These are phyloP conservation scores for Terana coerulea DNA, from an alignment of 768 basidiomycete species.

Conservation along the genomic window DNA sequence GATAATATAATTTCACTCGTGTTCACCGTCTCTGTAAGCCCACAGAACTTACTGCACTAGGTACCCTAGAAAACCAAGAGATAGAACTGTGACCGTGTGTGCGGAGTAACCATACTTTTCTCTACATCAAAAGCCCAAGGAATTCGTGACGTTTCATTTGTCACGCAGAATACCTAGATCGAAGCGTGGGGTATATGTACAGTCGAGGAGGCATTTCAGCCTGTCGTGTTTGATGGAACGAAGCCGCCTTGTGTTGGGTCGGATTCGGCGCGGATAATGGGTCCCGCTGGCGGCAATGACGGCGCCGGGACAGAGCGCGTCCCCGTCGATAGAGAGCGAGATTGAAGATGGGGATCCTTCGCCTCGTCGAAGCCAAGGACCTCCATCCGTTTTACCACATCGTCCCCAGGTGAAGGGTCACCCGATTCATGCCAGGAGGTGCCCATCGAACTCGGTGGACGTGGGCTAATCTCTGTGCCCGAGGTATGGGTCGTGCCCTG, in stretches of 20 bases:
- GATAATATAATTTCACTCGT: no score
- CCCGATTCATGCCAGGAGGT: slow-evolving; percentile 23
- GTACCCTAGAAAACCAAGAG: no score
- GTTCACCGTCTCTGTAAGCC: no score
- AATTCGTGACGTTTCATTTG: no score
- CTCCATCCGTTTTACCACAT: slow-evolving; percentile 2
- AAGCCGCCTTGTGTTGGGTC: slow-evolving; percentile 3
- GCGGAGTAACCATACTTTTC: no score
- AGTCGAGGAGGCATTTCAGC: no score
- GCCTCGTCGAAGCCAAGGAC: background rate
- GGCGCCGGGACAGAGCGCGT: background rate
- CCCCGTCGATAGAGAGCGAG: background rate
- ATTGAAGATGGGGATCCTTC: background rate
- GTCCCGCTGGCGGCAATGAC: background rate
- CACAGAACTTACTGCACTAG: no score
- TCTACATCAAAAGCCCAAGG: no score
- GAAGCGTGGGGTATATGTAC: no score
- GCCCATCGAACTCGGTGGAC: slow-evolving; percentile 19
- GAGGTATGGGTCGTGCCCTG: slow-evolving; percentile 9
- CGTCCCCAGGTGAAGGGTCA: slow-evolving; percentile 2
- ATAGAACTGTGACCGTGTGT: no score
- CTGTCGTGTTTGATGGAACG: no score
- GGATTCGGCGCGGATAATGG: slow-evolving; percentile 1
- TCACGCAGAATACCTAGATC: no score
- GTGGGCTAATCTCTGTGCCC: slow-evolving; percentile 9